Percentiles rank a stretch among this genome's conserved stretches.
phyloP scores from a whole-genome alignment of 2,329 filamentous ascomycete genomes.

The Xylariales sp. region DNA sequence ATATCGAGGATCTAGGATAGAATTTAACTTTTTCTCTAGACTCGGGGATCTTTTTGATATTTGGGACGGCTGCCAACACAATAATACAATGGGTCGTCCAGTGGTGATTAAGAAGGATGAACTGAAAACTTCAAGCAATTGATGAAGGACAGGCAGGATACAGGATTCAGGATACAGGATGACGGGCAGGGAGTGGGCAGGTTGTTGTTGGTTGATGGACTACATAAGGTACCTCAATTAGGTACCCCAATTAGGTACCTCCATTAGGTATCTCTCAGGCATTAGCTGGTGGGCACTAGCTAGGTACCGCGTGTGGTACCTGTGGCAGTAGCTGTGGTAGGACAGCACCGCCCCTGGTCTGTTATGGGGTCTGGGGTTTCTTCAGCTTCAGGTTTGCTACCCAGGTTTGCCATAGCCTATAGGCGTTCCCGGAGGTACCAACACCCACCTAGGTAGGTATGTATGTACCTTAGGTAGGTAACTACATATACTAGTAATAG shows the following conservation, averaged over 20 bases:
- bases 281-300: background rate
- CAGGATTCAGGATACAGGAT: constrained; percentile 7
- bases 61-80: constrained; percentile 14
- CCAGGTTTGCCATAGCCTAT: too few species aligned
- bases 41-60: constrained; percentile 1
- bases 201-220: constrained; percentile 22
- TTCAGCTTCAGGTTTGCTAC: too few species aligned
- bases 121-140: constrained; percentile 19
- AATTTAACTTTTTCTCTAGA: background rate
- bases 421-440: too few species aligned
- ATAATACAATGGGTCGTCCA: constrained; percentile 19
- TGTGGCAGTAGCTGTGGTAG: too few species aligned
- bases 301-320: background rate
- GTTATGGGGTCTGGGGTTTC: too few species aligned
- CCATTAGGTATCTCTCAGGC: constrained; percentile 5
- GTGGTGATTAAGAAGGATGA: constrained; percentile 16
- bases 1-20: background rate
- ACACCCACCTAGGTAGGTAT: too few species aligned
- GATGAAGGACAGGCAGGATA: constrained; percentile 20
- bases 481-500: too few species aligned
- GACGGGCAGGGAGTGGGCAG: constrained; percentile 24
- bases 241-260: constrained; percentile 11
- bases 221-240: background rate
- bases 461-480: too few species aligned
- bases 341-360: too few species aligned